phyloP scores from a whole-genome alignment of 2,329 filamentous ascomycete species.

The Trichoderma sp. region DNA sequence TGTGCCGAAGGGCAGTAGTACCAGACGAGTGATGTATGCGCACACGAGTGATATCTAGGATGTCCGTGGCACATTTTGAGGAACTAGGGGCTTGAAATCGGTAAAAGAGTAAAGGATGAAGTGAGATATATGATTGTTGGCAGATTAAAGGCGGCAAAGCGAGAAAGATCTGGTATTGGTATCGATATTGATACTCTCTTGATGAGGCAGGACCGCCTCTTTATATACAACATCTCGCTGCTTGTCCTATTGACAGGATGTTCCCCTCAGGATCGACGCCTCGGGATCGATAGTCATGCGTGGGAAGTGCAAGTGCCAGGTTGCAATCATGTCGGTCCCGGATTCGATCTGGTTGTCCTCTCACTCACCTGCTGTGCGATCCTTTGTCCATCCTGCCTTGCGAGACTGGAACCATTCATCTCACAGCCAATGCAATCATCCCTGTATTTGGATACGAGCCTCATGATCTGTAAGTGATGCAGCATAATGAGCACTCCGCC shows the following conservation, averaged over 20 bases:
- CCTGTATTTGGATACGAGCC: not conserved
- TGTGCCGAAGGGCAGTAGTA: constrained; percentile 48
- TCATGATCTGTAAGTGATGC: not conserved
- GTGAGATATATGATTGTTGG: not conserved
- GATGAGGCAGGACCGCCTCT: not conserved
- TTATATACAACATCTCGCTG: constrained; percentile 2
- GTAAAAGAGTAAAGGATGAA: not conserved
- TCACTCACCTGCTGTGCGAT: not conserved
- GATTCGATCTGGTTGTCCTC: not conserved
- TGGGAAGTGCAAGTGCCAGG: not conserved
- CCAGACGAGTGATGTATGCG: constrained; percentile 56
- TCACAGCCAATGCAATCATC: not conserved
- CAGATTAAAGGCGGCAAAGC: not conserved
- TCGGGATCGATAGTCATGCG: not conserved
- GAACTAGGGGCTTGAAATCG: accelerated
- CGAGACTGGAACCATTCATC: not conserved
- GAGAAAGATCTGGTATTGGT: not conserved
- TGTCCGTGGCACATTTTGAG: constrained; percentile 54
- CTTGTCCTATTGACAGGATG: not conserved
- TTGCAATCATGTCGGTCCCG: not conserved
- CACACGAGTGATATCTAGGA: constrained; percentile 51
- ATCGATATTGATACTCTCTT: not conserved
- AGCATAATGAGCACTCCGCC: not conserved
- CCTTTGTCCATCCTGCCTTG: not conserved
- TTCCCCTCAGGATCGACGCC: not conserved